A percentile compares a stretch with the other conserved stretches of the same genome.
These are phyloP conservation scores for Uronychia setigera DNA, from an alignment of 73 alveolate genomes.

Conservation along the genomic window DNA sequence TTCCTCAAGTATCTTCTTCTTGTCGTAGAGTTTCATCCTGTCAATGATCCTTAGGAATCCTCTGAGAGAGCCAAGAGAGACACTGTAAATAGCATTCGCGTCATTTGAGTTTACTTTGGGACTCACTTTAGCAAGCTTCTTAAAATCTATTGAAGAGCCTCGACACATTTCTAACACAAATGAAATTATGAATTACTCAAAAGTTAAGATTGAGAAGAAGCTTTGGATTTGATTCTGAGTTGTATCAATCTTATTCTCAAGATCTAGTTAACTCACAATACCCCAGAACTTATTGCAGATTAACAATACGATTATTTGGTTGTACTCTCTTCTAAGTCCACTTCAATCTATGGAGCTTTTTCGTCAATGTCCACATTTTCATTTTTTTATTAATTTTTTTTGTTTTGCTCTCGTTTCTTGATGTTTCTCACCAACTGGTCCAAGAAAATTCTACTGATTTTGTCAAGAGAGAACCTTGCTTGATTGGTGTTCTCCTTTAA, in stretches of 20 bases:
- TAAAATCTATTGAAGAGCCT: conserved; percentile 1
- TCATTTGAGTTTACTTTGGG: background rate
- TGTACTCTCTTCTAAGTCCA: no score
- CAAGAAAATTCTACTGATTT: background rate
- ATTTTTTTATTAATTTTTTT: no score
- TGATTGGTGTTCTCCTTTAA: background rate
- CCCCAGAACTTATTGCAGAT: no score
- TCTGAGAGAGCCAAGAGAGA: background rate
- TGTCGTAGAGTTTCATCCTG: background rate
- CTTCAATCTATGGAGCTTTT: no score
- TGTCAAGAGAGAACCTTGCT: background rate
- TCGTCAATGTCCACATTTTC: no score
- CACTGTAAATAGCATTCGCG: background rate
- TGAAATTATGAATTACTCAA: no score
- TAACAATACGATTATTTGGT: no score
- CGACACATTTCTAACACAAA: no score
- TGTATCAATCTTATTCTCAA: background rate
- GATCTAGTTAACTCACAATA: no score
- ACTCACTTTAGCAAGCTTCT: background rate
- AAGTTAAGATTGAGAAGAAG: background rate
- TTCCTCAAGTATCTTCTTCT: conserved; percentile 2
- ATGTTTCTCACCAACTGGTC: no score
- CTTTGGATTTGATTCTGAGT: background rate
- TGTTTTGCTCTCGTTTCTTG: no score
- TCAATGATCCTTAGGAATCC: background rate